These are phyloP conservation scores for Pythium rishiriense DNA, from an alignment of 352 stramenopile species.

Conservation along the genomic window DNA sequence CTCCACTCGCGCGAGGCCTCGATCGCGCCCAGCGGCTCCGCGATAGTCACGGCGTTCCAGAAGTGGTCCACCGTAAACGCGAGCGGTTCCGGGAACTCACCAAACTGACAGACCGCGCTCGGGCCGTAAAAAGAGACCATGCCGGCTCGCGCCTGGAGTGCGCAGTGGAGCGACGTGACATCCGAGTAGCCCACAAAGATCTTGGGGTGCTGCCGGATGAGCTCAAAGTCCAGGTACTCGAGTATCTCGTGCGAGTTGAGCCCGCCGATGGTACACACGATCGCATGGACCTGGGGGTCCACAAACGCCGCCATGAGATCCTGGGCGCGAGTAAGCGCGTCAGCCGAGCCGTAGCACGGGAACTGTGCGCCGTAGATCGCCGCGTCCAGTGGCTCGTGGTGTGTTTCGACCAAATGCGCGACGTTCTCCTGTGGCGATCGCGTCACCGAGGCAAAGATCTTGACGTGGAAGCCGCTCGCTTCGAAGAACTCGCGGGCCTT, in stretches of 20 bases:
- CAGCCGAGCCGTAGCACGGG: slow-evolving; percentile 50
- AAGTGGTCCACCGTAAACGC: slow-evolving; percentile 50
- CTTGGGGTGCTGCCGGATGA: slow-evolving; percentile 42
- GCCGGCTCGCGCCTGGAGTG: slow-evolving; percentile 39
- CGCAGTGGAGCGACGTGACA: slow-evolving; percentile 63
- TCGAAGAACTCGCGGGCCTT: slow-evolving; percentile 41
- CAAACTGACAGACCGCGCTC: slow-evolving; percentile 55
- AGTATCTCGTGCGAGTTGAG: slow-evolving; percentile 63
- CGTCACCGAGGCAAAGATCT: slow-evolving; percentile 46
- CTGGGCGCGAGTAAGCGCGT: slow-evolving; percentile 37
- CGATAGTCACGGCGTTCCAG: slow-evolving; percentile 28
- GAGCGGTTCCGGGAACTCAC: slow-evolving; percentile 51
- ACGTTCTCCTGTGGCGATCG: slow-evolving; percentile 37
- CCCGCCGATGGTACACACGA: slow-evolving; percentile 58
- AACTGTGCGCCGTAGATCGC: slow-evolving; percentile 24
- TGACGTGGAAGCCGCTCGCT: slow-evolving; percentile 39
- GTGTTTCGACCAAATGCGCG: neutral
- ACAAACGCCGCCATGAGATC: slow-evolving; percentile 60
- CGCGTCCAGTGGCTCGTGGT: slow-evolving; percentile 12
- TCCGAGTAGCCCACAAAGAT: slow-evolving; percentile 66
- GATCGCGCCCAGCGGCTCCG: slow-evolving; percentile 35
- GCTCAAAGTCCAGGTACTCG: slow-evolving; percentile 59
- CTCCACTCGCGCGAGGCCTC: slow-evolving; percentile 49
- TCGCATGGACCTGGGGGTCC: slow-evolving; percentile 40
- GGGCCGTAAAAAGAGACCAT: slow-evolving; percentile 67